Evolutionary conservation across 768 basidiomycete genomes (phyloP).

Genomic region (Fibroporia radiculosa): DNA sequence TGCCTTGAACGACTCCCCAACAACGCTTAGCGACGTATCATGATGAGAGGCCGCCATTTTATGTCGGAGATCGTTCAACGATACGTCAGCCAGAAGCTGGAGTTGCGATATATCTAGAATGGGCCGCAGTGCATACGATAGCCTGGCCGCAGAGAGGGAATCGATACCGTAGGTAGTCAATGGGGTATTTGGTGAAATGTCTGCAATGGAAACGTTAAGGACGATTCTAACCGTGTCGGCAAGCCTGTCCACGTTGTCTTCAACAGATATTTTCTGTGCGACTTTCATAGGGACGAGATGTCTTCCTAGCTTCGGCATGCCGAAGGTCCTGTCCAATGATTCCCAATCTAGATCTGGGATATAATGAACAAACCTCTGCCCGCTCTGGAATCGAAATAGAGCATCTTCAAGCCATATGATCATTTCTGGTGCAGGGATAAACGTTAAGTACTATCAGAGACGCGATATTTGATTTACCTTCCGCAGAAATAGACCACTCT

Average conservation of each 20-base stretch:
- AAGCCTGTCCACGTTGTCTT: background rate
- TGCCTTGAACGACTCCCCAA: background rate
- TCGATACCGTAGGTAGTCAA: conserved; percentile 36
- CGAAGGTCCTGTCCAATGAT: conserved; percentile 16
- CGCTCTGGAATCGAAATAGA: background rate
- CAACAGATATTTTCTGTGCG: background rate
- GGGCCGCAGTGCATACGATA: conserved; percentile 27
- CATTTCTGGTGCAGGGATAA: background rate
- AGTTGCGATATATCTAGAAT: conserved; percentile 26
- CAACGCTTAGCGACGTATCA: background rate
- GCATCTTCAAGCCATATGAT: background rate
- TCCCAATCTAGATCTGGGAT: conserved; percentile 29
- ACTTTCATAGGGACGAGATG: conserved; percentile 14
- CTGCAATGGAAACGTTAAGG: conserved; percentile 25
- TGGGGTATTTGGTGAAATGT: conserved; percentile 30
- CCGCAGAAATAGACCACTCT: background rate
- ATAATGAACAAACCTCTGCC: conserved; percentile 14
- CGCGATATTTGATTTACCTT: background rate
- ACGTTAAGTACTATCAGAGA: background rate
- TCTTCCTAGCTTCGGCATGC: conserved; percentile 14
- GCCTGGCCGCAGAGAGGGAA: conserved; percentile 30
- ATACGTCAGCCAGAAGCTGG: conserved; percentile 28
- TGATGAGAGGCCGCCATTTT: background rate
- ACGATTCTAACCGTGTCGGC: conserved; percentile 12
- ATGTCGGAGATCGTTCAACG: conserved; percentile 21